These are phyloP conservation scores for Kickxella alabastrina DNA, from an alignment of 192 early-diverging fungal genomes.

Conservation along the genomic window DNA sequence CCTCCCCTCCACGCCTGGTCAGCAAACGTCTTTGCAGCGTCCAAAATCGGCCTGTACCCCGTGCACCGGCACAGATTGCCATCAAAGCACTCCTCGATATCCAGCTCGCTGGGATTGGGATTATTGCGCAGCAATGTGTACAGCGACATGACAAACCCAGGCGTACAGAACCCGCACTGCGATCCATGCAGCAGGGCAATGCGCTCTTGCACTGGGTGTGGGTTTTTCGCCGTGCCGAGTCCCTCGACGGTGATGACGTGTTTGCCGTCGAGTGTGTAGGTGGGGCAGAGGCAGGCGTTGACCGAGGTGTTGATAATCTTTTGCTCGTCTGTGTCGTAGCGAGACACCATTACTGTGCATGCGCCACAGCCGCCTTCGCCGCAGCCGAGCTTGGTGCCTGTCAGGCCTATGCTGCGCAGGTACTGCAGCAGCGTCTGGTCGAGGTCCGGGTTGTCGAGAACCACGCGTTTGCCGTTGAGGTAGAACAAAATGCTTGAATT, in stretches of 20 bases:
- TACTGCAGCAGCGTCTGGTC: slow-evolving; percentile 65
- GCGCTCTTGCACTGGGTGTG: slow-evolving; percentile 73
- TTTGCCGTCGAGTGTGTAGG: slow-evolving; percentile 70
- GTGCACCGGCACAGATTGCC: slow-evolving; percentile 91
- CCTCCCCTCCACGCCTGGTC: slow-evolving; percentile 44
- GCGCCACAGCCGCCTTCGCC: slow-evolving; percentile 74
- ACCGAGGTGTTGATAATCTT: slow-evolving; percentile 46
- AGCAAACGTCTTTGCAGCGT: slow-evolving; percentile 73
- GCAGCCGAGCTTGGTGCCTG: slow-evolving; percentile 80
- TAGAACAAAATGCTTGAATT: slow-evolving; percentile 54
- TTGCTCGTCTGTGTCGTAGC: slow-evolving; percentile 47
- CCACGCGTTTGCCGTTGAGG: slow-evolving; percentile 57
- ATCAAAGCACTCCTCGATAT: slow-evolving; percentile 82
- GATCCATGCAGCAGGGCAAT: slow-evolving; percentile 73
- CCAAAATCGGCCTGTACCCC: slow-evolving; percentile 82
- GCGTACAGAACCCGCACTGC: slow-evolving; percentile 91
- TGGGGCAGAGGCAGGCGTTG: slow-evolving; percentile 73
- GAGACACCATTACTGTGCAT: slow-evolving; percentile 77
- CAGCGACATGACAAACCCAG: slow-evolving; percentile 86
- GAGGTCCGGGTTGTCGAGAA: slow-evolving; percentile 57
- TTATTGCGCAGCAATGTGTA: slow-evolving; percentile 77
- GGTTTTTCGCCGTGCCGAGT: slow-evolving; percentile 61
- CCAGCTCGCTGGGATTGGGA: slow-evolving; percentile 58
- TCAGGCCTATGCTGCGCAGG: slow-evolving; percentile 60
- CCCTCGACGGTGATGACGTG: slow-evolving; percentile 84